Conservation (phyloP, 1,139 yeast genomes). For the Candida sanyaensis region DNA sequence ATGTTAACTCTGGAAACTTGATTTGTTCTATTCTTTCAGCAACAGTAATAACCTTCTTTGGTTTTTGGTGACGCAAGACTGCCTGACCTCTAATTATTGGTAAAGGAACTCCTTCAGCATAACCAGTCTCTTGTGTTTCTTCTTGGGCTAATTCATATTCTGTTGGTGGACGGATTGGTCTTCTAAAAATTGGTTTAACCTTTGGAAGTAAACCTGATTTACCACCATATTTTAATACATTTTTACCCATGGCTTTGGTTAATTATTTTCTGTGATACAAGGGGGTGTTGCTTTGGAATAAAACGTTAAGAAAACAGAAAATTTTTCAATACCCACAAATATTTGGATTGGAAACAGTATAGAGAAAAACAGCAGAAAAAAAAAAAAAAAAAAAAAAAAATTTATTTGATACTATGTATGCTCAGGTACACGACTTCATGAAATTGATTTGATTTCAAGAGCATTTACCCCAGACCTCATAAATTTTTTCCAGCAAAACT, state of each 20-base stretch:
- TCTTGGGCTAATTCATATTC: constrained; percentile 37
- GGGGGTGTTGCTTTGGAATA: too few species aligned
- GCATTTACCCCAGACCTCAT: constrained; percentile 58
- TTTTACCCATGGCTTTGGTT: constrained; percentile 44
- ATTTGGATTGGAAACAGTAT: neutral
- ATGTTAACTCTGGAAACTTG: constrained; percentile 44
- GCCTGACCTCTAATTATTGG: constrained; percentile 59
- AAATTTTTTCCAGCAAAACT: constrained; percentile 59
- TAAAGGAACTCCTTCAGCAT: constrained; percentile 71
- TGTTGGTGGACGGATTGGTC: constrained; percentile 58
- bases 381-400: constrained; percentile 3
- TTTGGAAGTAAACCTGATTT: constrained; percentile 84
- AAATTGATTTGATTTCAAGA: neutral
- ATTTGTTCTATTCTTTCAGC: constrained; percentile 56
- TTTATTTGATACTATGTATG: neutral
- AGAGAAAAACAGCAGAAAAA: constrained; percentile 1
- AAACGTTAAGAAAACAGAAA: neutral
- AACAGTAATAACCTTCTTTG: constrained; percentile 58
- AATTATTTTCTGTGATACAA: neutral
- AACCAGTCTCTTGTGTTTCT: constrained; percentile 59
- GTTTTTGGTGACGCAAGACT: constrained; percentile 40
- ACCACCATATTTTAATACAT: constrained; percentile 55
- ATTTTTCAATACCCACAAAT: neutral
- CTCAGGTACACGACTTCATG: constrained; percentile 4
- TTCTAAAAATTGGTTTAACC: constrained; percentile 69